These are phyloP conservation scores for Fusarium sp. DNA, from an alignment of 2,329 filamentous ascomycete species.

Conservation along the genomic window DNA sequence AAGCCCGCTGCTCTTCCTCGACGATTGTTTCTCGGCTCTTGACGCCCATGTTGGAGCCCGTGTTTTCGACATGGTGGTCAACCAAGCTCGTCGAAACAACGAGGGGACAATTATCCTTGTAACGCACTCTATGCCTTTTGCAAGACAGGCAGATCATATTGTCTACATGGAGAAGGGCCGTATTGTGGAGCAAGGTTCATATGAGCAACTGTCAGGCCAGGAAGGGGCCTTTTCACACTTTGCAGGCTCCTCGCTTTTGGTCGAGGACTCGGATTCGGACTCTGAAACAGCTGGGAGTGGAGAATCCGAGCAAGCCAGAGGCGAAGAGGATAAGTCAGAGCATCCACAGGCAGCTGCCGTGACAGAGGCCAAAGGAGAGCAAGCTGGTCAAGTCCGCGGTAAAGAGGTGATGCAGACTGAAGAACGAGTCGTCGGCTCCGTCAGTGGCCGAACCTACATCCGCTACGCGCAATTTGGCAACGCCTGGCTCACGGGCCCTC, in stretches of 20 bases:
- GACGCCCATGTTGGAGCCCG: conserved; percentile 29
- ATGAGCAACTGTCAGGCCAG: neutral
- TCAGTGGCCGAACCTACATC: conserved; percentile 26
- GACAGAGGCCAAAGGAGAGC: neutral
- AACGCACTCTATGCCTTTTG: conserved; percentile 24
- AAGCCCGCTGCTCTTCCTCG: conserved; percentile 24
- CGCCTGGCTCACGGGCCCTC: conserved; percentile 18
- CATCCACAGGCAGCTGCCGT: accelerated
- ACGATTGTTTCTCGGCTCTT: conserved; percentile 29
- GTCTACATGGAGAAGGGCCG: conserved; percentile 26
- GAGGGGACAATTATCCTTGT: conserved; percentile 15
- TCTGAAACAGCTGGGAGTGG: neutral
- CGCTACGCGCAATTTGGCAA: conserved; percentile 32
- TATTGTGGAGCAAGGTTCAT: conserved; percentile 14
- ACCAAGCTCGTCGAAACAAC: conserved; percentile 4
- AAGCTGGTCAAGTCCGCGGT: neutral
- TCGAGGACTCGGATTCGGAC: neutral
- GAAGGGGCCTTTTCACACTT: conserved; percentile 11
- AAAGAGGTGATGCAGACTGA: conserved; percentile 34
- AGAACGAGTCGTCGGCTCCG: conserved; percentile 24
- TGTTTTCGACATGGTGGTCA: conserved; percentile 27
- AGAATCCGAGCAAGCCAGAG: neutral
- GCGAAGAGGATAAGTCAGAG: too few species aligned
- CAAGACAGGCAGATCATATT: conserved; percentile 26
- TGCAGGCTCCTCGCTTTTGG: neutral